A percentile compares a stretch with the other conserved stretches of the same genome.
Evolutionary conservation across 495 filamentous ascomycete species (phyloP).

Genomic region (Hypoxylon trugodes): DNA sequence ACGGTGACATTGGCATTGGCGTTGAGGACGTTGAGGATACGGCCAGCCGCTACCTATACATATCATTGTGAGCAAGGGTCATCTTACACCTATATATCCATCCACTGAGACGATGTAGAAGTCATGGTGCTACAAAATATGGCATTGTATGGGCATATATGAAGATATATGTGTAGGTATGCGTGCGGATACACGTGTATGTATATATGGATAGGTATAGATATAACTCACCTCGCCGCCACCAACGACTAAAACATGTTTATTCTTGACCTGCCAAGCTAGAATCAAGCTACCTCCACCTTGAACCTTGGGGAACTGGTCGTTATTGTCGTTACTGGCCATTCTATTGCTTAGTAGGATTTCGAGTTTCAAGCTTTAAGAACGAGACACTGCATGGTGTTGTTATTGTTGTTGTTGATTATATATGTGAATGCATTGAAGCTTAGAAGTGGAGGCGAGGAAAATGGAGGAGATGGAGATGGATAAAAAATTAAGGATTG

Average conservation of each 20-base stretch:
- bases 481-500: constrained; percentile 7
- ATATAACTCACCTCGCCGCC: constrained; percentile 79
- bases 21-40: constrained; percentile 90
- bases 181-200: no score
- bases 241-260: constrained; percentile 84
- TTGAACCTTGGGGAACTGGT: constrained; percentile 78
- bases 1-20: constrained; percentile 92
- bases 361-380: constrained; percentile 10
- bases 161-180: no score
- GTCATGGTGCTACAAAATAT: no score
- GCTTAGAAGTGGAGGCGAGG: not conserved
- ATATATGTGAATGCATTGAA: not conserved
- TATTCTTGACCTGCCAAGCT: constrained; percentile 91
- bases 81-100: not conserved
- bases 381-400: constrained; percentile 30
- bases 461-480: not conserved
- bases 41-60: constrained; percentile 87
- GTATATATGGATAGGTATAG: no score
- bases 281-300: constrained; percentile 91
- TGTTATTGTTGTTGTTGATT: no score
- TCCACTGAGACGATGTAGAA: no score
- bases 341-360: constrained; percentile 50
- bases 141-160: no score
- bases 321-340: constrained; percentile 48
- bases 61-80: not conserved